Base-by-base conservation (phyloP, 1,284 basidiomycete species). In the Ustilago cynodontis region DNA sequence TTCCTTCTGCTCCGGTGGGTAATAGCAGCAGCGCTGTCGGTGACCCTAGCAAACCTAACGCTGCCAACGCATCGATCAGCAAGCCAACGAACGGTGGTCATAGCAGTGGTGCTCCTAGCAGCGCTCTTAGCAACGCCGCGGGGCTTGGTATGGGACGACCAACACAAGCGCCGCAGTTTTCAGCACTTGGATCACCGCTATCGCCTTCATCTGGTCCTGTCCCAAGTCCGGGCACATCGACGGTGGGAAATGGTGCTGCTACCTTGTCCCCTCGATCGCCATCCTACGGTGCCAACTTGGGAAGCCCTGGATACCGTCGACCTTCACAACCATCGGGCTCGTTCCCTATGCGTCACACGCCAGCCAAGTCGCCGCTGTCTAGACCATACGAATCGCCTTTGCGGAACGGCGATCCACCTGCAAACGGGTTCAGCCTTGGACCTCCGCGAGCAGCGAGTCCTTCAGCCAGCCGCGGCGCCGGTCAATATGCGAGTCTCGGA, bases 291-390 rank as follows among this genome's bases (percentile, higher is more conserved):
- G 65, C 61, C 8, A 64, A 49, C 7, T 43, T 68, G 26, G 66
- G 57, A 13, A 75, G 69, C n/a, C 68, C 69, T 4, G 61, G 57
- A 28, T 62, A 63, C 16, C 72, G 65, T 31, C 71, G 71, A 63
- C 64, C 71, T 28, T 75, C 62, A 45, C 77, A 78, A 59, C 57
- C 65, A 14, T 75, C 72, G 4, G 77, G 77, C 18, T 71, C 68
- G 31, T 79, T 79, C 50, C 73, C 77, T 2, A 65, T 79, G 68
- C 77, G 77, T 28, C 77, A 79, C 37, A 69, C 69, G 24, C 72
- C 77, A 9, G 73, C 73, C 24, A 66, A 68, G 33, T 79, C 77
- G 49, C 77, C 77, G 14, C 56, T 79, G 33, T 79, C 77, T 3
- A 50, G 66, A 16, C 65, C 74, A 10, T 65, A 77, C 52, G 70